phyloP scores from a whole-genome alignment of 2,329 filamentous ascomycete genomes.

The Ophiocordyceps camponoti-leonardi region DNA sequence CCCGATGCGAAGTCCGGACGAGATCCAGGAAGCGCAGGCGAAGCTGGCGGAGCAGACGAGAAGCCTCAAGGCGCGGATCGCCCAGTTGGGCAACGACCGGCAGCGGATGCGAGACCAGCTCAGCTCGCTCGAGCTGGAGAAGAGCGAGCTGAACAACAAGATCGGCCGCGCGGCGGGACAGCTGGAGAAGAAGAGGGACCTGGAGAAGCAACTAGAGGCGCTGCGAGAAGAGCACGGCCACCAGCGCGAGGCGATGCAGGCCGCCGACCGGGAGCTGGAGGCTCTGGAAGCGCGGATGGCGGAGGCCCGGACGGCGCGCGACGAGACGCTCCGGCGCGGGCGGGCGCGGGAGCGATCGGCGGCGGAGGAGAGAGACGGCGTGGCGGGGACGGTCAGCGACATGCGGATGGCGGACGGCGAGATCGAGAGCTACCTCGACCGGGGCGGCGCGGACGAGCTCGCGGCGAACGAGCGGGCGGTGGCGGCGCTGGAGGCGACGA shows the following conservation, averaged over 20 bases:
- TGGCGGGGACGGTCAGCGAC: slow-evolving; percentile 61
- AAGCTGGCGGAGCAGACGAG: slow-evolving; percentile 50
- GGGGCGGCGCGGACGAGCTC: slow-evolving; percentile 57
- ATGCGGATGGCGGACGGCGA: slow-evolving; percentile 59
- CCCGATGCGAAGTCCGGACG: slow-evolving; percentile 54
- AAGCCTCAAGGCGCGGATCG: slow-evolving; percentile 42
- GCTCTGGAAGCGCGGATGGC: slow-evolving; percentile 58
- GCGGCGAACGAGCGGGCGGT: slow-evolving; percentile 54
- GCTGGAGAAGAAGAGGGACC: slow-evolving; percentile 62
- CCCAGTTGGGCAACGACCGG: slow-evolving; percentile 50
- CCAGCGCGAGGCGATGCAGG: slow-evolving; percentile 52
- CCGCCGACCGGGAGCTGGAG: slow-evolving; percentile 56
- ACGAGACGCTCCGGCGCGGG: slow-evolving; percentile 58
- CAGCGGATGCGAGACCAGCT: slow-evolving; percentile 55
- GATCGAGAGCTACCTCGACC: slow-evolving; percentile 63
- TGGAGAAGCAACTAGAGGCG: slow-evolving; percentile 56
- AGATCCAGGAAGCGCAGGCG: slow-evolving; percentile 65
- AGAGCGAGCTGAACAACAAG: slow-evolving; percentile 57
- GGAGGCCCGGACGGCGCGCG: slow-evolving; percentile 57
- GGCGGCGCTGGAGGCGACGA: slow-evolving; percentile 45
- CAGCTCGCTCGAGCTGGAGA: slow-evolving; percentile 56
- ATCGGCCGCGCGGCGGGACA: slow-evolving; percentile 54
- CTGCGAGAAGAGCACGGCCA: slow-evolving; percentile 50
- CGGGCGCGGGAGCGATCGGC: slow-evolving; percentile 56
- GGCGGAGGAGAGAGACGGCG: slow-evolving; percentile 49